Conservation (phyloP, 768 basidiomycete species). For the Leccinum subtestaceum region DNA sequence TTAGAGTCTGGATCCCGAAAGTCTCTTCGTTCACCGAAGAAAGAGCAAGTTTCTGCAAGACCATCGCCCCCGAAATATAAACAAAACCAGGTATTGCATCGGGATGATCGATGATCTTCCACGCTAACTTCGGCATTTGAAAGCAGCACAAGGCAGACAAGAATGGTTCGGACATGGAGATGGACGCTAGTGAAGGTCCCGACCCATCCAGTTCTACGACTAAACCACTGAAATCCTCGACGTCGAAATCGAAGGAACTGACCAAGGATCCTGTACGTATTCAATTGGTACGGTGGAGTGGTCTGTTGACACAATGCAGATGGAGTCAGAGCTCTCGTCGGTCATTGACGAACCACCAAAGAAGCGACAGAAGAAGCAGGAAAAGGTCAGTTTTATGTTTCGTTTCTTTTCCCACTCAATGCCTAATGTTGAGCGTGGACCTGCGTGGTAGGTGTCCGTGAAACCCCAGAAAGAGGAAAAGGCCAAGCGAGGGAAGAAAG, state of each 20-base stretch:
- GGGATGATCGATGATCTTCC: background rate
- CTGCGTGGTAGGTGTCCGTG: conserved; percentile 12
- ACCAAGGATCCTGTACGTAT: conserved; percentile 22
- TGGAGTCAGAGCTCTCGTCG: conserved; percentile 53
- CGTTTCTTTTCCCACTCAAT: background rate
- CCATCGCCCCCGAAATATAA: conserved; percentile 11
- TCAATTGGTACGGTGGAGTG: background rate
- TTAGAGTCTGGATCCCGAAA: conserved; percentile 3
- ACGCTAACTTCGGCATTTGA: background rate
- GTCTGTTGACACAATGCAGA: conserved; percentile 11
- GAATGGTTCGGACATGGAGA: conserved; percentile 10
- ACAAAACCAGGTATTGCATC: conserved; percentile 9
- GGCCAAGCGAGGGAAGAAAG: conserved; percentile 32
- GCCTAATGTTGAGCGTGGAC: background rate
- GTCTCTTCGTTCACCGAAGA: conserved; percentile 8
- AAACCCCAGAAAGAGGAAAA: conserved; percentile 29
- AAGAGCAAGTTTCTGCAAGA: conserved; percentile 1
- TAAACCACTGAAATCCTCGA: conserved; percentile 4
- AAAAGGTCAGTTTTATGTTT: conserved; percentile 27
- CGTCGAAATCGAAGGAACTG: conserved; percentile 6
- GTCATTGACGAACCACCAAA: conserved; percentile 56
- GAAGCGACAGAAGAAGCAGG: conserved; percentile 43
- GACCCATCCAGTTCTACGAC: conserved; percentile 12
- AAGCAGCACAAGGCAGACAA: conserved; percentile 2
- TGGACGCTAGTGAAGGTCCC: conserved; percentile 5